phyloP scores from a whole-genome alignment of 257 asterid species.

The Scutellaria baicalensis region DNA sequence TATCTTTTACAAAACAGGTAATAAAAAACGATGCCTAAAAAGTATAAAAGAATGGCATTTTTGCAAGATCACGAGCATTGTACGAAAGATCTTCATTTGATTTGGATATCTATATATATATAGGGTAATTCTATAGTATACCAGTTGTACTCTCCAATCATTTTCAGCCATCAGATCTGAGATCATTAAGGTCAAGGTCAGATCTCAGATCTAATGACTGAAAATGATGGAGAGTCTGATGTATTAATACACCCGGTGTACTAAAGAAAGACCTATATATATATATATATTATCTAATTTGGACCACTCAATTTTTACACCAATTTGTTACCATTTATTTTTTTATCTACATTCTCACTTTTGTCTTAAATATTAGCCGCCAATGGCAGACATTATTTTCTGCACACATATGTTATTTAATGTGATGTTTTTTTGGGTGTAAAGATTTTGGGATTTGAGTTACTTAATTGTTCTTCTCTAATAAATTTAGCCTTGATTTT shows the following conservation, averaged over 20 bases:
- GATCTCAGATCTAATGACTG: too few species aligned
- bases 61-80: slow-evolving; percentile 20
- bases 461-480: slow-evolving; percentile 10
- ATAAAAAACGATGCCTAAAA: slow-evolving; percentile 27
- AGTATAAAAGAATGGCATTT: slow-evolving; percentile 15
- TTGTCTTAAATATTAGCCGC: slow-evolving; percentile 22
- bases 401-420: slow-evolving; percentile 12
- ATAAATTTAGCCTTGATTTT: slow-evolving; percentile 3
- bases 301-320: slow-evolving; percentile 28
- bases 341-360: background rate
- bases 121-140: too few species aligned
- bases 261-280: too few species aligned
- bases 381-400: slow-evolving; percentile 8
- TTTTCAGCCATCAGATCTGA: too few species aligned
- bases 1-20: background rate
- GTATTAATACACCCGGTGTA: too few species aligned
- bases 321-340: slow-evolving; percentile 1
- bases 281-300: background rate
- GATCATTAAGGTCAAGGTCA: too few species aligned
- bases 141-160: too few species aligned
- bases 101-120: slow-evolving; percentile 7
- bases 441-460: slow-evolving; percentile 7
- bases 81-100: slow-evolving; percentile 35
- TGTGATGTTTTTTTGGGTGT: slow-evolving; percentile 1
- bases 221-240: too few species aligned